These are phyloP conservation scores for Cucurbita argyrosperma DNA, from an alignment of 306 rosid species.

Conservation along the genomic window DNA sequence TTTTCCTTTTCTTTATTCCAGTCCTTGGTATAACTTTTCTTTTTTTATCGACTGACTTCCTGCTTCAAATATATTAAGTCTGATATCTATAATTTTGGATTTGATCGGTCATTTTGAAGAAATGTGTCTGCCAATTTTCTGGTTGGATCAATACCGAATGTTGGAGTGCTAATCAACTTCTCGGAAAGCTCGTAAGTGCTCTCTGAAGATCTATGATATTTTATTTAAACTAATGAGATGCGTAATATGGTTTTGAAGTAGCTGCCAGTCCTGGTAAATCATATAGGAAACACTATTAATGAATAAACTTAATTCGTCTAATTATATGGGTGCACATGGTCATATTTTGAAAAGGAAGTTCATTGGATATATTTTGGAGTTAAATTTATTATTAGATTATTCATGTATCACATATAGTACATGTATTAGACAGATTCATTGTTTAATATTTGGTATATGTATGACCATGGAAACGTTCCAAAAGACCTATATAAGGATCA, in stretches of 20 bases:
- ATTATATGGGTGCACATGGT: no score
- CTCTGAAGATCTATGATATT: background rate
- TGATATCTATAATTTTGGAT: conserved; percentile 2
- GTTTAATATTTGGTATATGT: no score
- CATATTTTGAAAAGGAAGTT: no score
- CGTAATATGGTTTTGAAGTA: background rate
- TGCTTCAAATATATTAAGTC: background rate
- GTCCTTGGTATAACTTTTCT: background rate
- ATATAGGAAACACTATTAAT: background rate
- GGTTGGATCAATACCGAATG: conserved; percentile 82
- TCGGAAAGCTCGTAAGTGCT: conserved; percentile 70
- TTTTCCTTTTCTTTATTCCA: conserved; percentile 1
- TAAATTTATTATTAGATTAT: no score
- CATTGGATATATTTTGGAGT: no score
- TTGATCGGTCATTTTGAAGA: conserved; percentile 28
- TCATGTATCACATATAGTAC: no score
- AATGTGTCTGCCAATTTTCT: conserved; percentile 87
- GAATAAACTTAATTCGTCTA: no score
- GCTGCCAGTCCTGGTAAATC: background rate
- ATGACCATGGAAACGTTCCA: no score
- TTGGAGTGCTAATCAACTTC: conserved; percentile 66
- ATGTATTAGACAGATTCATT: no score
- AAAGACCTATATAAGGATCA: no score
- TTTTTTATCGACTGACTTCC: background rate
- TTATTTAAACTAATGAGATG: conserved; percentile 6